Base-by-base conservation (phyloP, 768 basidiomycete species). In the Boletus sensibilis region DNA sequence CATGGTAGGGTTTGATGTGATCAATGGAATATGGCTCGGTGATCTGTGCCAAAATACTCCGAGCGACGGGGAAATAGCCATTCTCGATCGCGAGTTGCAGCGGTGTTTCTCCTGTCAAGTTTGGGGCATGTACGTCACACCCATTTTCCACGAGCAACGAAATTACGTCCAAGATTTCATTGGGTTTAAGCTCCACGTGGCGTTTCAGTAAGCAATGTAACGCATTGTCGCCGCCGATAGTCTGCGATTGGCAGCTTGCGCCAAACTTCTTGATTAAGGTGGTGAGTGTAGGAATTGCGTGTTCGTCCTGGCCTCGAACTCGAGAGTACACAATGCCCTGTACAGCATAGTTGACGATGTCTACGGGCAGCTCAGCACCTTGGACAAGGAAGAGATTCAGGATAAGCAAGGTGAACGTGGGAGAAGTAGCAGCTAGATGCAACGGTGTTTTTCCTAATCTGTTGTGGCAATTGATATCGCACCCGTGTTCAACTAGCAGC, bases 251-350 rank as follows among this genome's bases (percentile, higher is more conserved):
- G 33, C 43, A 27, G 18, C 25, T 44, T 27, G 25, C 25, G 16
- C 18, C 25, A 0, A n/a, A n/a, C 5, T 12, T n/a, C 1, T 44
- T 12, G 43, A 44, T 2, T 12, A 44, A n/a, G 25, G 18, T 3
- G 10, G 25, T 6, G 25, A 27, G 43, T 27, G 9, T 12, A 18
- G 18, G 1, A 25, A n/a, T 10, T 18, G 16, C 18, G 4, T n/a
- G 9, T 27, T 10, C 23, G 10, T 20, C 5, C 18, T 10, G 42
- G 9, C 14, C 20, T 23, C 2, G 12, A n/a, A 5, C 1, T n/a
- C 3, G 20, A 6, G 3, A 1, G 9, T 4, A 0, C 23, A 7
- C 1, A 5, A 44, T 11, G 5, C 4, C 9, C 16, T 1, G 18
- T 3, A 27, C 25, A 5, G 18, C 25, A n/a, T 18, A 27, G 25